Evolutionary conservation across 345 rosid genomes (phyloP).

Genomic region (Ailanthus altissimus): DNA sequence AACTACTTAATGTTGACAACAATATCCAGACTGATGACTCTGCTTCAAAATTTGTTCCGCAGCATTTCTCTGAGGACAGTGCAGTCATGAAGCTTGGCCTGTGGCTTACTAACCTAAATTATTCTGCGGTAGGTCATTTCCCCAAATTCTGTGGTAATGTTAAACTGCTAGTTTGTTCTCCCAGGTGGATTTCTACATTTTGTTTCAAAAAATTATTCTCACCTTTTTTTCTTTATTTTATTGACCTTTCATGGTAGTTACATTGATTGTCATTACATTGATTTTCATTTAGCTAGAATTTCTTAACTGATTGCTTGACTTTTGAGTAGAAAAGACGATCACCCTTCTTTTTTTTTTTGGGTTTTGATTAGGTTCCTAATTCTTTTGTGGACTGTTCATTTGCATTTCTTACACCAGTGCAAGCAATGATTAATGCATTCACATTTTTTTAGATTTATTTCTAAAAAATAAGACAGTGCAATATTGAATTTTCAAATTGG

Average conservation of each 20-base stretch:
- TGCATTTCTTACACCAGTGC: not conserved
- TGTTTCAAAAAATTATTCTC: not conserved
- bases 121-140: conserved; percentile 44
- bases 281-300: not conserved
- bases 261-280: not conserved
- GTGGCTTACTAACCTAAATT: conserved; percentile 58
- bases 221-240: not conserved
- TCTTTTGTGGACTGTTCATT: not conserved
- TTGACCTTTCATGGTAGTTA: too few species aligned
- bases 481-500: not conserved
- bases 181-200: not conserved
- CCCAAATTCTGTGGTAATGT: not conserved
- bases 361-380: not conserved
- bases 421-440: not conserved
- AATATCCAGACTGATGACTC: conserved; percentile 33
- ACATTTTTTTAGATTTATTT: not conserved
- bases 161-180: not conserved
- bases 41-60: conserved; percentile 45
- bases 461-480: not conserved
- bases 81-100: conserved; percentile 65
- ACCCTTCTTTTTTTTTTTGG: not conserved
- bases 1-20: conserved; percentile 32
- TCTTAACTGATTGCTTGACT: not conserved
- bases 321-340: not conserved
- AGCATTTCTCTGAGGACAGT: conserved; percentile 60